Base-by-base conservation (phyloP, 2,329 filamentous ascomycete genomes). In the Cercospora janseana region DNA sequence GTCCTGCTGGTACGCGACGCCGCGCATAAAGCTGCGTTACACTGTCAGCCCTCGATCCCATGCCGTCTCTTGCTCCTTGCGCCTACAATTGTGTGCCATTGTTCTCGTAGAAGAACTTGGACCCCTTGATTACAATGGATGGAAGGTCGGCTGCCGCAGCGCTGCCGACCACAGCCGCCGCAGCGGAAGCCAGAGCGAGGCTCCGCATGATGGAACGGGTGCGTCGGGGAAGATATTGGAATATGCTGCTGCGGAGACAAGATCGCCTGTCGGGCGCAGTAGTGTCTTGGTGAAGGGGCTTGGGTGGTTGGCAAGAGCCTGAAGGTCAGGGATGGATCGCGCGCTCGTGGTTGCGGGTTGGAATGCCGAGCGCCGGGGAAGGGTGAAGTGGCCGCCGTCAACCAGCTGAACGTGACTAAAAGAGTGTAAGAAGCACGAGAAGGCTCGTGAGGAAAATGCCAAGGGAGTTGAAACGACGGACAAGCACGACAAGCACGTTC, bases 1-100 rank as follows among this genome's bases (percentile, higher is more conserved):
- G 63, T 92, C 87, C 75, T 91, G 62, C 77, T 98, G 93, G 75
- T 98, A 98, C 60, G 93, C 93, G 62, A 98, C 79, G 75, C 93
- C 93, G 72, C 86, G 88, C 71, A 97, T 88, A 78, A 83, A 94
- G 74, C 79, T 81, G 56, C 24, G 32, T 7, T n/a, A 27, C n/a
- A 15, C 13, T 7, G 44, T 56, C 44, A 56, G 38, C 26, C 43
- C 15, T 4, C 16, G 4, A 7, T 8, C 8, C 8, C 13, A 15
- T 12, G 23, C 6, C 20, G 4, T 15, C 16, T 12, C 23, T 24
- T 13, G 26, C 10, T 40, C 20, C 10, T n/a, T 9, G 23, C 49
- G 51, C 74, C 64, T 72, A 82, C 77, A 87, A 88, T 74, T 88
- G 80, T 18, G 82, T 85, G 63, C 85, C 85, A 70, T 85, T 87